Conservation (phyloP, 352 stramenopile genomes). For the Phytophthora idaei region DNA sequence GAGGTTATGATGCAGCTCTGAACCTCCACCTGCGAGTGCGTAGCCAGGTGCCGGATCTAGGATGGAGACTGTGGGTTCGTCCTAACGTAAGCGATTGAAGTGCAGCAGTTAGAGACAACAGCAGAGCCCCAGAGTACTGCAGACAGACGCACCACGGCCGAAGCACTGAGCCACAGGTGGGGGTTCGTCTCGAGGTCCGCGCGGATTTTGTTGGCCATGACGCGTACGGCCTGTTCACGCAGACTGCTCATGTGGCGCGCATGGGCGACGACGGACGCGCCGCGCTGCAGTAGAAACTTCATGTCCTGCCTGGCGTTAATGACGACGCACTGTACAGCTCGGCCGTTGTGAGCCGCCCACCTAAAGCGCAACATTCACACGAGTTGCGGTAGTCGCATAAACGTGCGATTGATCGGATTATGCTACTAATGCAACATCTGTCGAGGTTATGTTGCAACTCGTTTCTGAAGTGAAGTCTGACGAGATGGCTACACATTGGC, state of each 20-base stretch:
- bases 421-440: constrained; percentile 6
- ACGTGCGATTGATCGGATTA: background rate
- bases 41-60: constrained; percentile 74
- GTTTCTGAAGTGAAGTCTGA: constrained; percentile 10
- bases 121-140: background rate
- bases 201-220: constrained; percentile 62
- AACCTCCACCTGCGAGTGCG: constrained; percentile 38
- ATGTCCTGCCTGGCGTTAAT: constrained; percentile 19
- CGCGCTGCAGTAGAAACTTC: constrained; percentile 37
- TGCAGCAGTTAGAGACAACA: constrained; percentile 7
- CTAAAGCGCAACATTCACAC: constrained; percentile 8
- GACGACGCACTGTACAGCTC: constrained; percentile 9
- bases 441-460: constrained; percentile 13
- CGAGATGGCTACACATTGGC: constrained; percentile 8
- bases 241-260: constrained; percentile 57
- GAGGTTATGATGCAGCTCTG: constrained; percentile 39
- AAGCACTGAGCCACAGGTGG: constrained; percentile 82
- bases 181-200: constrained; percentile 79
- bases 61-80: constrained; percentile 87
- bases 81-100: constrained; percentile 36
- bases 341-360: constrained; percentile 23
- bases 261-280: constrained; percentile 21
- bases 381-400: constrained; percentile 2
- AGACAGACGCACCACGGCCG: constrained; percentile 63
- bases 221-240: constrained; percentile 64